Percentiles rank a stretch among this genome's conserved stretches.
Conservation (phyloP, 345 rosid genomes). For the Eucalyptus cloeziana region DNA sequence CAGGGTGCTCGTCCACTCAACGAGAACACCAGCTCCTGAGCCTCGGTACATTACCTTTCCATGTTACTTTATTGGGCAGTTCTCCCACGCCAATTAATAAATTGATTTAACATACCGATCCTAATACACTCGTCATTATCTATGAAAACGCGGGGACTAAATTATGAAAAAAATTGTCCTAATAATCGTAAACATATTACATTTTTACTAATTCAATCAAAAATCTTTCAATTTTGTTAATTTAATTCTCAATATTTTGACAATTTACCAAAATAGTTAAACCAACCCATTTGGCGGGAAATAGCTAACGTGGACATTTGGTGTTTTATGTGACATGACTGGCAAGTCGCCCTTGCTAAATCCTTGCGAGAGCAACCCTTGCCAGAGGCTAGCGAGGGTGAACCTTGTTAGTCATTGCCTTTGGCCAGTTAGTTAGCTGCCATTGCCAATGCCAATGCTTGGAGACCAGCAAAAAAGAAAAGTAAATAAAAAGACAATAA, state of each 20-base stretch:
- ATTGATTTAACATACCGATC: not conserved
- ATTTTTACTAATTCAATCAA: fast-evolving
- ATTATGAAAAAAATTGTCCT: not conserved
- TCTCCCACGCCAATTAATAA: not conserved
- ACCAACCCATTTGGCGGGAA: fast-evolving
- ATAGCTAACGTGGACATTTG: no score
- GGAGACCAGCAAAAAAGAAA: no score
- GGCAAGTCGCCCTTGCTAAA: no score
- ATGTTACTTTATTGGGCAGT: not conserved
- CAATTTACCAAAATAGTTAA: no score
- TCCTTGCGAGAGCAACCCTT: no score
- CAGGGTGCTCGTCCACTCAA: not conserved
- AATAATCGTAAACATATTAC: fast-evolving
- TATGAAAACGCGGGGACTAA: not conserved
- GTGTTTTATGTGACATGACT: no score
- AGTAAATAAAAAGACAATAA: no score
- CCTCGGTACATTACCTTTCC: not conserved
- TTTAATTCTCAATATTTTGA: no score
- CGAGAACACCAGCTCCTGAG: not conserved
- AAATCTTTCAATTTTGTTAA: no score
- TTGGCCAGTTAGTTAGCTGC: fast-evolving
- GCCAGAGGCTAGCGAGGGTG: no score
- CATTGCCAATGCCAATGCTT: fast-evolving
- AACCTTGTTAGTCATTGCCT: fast-evolving
- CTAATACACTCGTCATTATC: not conserved